Evolutionary conservation across 1,139 yeast genomes (phyloP).

Genomic region (Suhomyces taliae): DNA sequence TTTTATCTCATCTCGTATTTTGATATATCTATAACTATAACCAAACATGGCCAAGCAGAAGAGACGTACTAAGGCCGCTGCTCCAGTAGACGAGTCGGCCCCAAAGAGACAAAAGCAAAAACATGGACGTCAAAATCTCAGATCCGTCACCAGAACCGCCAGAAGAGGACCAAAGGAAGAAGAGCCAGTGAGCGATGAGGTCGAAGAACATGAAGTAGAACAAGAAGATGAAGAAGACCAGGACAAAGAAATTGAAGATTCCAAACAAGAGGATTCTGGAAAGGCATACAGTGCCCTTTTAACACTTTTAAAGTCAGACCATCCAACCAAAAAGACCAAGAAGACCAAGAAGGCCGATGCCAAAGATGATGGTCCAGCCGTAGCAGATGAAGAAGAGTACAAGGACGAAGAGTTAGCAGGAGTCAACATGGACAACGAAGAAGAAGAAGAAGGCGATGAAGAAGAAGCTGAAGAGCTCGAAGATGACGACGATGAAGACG

Average conservation of each 20-base stretch:
- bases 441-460: constrained; percentile 36
- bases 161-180: constrained; percentile 28
- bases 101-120: constrained; percentile 27
- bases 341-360: constrained; percentile 2
- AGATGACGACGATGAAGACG: constrained; percentile 20
- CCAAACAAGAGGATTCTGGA: constrained; percentile 22
- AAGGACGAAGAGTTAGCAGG: constrained; percentile 35
- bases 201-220: constrained; percentile 16
- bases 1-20: neutral
- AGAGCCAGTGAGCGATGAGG: constrained; percentile 16
- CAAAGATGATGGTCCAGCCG: constrained; percentile 12
- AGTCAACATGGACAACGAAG: constrained; percentile 18
- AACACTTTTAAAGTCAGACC: constrained; percentile 64
- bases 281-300: constrained; percentile 76
- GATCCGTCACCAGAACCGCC: constrained; percentile 59
- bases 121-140: constrained; percentile 58
- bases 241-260: constrained; percentile 16
- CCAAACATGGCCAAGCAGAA: constrained; percentile 12
- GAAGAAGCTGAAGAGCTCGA: constrained; percentile 29
- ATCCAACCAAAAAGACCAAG: constrained; percentile 21
- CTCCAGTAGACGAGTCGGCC: neutral
- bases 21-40: neutral
- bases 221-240: constrained; percentile 18
- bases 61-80: constrained; percentile 7
- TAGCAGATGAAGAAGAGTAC: constrained; percentile 24